Evolutionary conservation across 768 basidiomycete species (phyloP).

Genomic region (Mycena filopes): DNA sequence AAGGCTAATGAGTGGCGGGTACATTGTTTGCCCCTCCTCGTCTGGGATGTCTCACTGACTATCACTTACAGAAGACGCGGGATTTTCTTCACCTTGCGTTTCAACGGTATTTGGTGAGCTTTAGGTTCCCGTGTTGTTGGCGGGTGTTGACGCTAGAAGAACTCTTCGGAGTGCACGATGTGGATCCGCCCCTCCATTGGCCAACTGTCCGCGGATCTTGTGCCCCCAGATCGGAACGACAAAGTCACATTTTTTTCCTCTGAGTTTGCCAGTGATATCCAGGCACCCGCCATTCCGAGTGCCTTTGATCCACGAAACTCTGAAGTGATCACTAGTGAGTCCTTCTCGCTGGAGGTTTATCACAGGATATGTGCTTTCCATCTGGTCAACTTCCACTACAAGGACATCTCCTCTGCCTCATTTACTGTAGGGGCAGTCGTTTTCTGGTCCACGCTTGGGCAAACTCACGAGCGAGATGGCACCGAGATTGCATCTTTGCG

Average conservation of each 20-base stretch:
- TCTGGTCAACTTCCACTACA: neutral
- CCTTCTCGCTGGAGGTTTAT: neutral
- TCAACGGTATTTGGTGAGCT: too few species aligned
- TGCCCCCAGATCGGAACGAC: neutral
- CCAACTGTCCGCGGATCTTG: neutral
- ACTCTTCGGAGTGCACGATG: neutral
- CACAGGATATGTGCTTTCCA: neutral
- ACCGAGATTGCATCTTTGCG: too few species aligned
- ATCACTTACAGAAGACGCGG: too few species aligned
- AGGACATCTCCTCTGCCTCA: neutral
- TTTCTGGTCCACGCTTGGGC: neutral
- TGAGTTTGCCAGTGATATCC: too few species aligned
- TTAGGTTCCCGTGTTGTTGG: too few species aligned
- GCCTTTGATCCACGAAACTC: too few species aligned
- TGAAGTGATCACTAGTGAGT: neutral
- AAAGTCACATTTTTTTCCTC: too few species aligned
- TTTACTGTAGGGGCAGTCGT: neutral
- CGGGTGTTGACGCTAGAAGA: neutral
- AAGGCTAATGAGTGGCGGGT: neutral
- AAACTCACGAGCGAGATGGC: too few species aligned
- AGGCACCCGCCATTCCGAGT: too few species aligned
- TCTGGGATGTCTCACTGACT: too few species aligned
- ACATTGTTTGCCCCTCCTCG: too few species aligned
- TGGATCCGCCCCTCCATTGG: conserved; percentile 1
- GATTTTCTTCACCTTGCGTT: too few species aligned